These are phyloP conservation scores for Paecilomyces sp. DNA, from an alignment of 2,329 filamentous ascomycete genomes.

Conservation along the genomic window DNA sequence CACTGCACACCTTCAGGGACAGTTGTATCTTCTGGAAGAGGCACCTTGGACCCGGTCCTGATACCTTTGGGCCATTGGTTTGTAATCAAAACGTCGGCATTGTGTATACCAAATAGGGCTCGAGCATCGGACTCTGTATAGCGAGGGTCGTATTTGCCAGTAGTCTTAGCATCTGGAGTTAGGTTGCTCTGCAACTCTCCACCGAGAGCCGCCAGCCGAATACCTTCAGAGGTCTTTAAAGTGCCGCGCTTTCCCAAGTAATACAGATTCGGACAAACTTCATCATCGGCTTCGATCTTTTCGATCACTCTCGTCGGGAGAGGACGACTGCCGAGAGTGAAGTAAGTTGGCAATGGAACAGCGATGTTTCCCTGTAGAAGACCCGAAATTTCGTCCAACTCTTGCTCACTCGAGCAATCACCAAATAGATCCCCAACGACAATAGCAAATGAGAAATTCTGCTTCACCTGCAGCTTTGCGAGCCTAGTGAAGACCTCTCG, in stretches of 20 bases:
- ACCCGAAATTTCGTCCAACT: constrained; percentile 55
- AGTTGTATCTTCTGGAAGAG: constrained; percentile 48
- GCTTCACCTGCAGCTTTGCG: constrained; percentile 72
- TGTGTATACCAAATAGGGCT: constrained; percentile 65
- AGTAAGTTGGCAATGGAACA: constrained; percentile 82
- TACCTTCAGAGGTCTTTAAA: constrained; percentile 81
- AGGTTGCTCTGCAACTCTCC: constrained; percentile 58
- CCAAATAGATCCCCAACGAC: constrained; percentile 78
- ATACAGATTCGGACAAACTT: constrained; percentile 83
- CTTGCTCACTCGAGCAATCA: constrained; percentile 35
- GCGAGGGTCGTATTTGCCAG: constrained; percentile 64
- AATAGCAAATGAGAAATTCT: constrained; percentile 79
- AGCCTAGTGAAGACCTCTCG: constrained; percentile 72
- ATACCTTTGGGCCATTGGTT: constrained; percentile 75
- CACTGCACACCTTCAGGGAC: constrained; percentile 53
- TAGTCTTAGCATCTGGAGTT: constrained; percentile 32
- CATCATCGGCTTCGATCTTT: constrained; percentile 64
- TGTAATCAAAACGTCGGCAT: constrained; percentile 80
- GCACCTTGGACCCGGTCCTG: constrained; percentile 59
- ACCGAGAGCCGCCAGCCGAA: constrained; percentile 80
- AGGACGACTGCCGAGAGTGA: constrained; percentile 67
- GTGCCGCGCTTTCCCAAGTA: constrained; percentile 81
- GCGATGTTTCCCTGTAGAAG: constrained; percentile 66
- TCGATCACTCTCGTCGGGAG: constrained; percentile 65
- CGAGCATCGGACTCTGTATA: constrained; percentile 74